Percentiles rank a stretch among this genome's conserved stretches.
Evolutionary conservation across 768 basidiomycete species (phyloP).

Genomic region (Rhodosporidiobolus odoratus): DNA sequence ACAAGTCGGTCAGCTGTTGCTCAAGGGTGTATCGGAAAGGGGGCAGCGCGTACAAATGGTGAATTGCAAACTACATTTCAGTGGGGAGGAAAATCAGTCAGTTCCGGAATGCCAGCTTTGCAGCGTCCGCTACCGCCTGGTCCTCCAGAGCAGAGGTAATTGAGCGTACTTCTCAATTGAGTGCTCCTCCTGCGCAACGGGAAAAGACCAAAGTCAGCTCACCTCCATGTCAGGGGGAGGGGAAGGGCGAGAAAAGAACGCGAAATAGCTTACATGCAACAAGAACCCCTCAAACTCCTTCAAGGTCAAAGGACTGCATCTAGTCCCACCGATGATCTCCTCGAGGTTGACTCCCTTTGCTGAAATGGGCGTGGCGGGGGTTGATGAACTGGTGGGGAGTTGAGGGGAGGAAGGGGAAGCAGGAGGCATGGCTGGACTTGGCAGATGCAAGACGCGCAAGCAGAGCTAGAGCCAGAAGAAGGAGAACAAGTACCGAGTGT

Average conservation of each 20-base stretch:
- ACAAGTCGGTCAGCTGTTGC: too few species aligned
- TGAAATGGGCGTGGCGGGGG: too few species aligned
- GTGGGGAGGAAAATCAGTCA: not conserved
- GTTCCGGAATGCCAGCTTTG: too few species aligned
- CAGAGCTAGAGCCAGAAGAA: too few species aligned
- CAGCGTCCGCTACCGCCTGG: too few species aligned
- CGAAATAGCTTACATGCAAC: constrained; percentile 10
- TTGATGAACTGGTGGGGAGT: too few species aligned
- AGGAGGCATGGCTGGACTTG: too few species aligned
- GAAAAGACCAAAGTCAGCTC: not conserved
- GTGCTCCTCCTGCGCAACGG: constrained; percentile 15
- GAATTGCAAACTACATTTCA: constrained; percentile 48
- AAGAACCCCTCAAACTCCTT: constrained; percentile 19
- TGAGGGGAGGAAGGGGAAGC: too few species aligned
- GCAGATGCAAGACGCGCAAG: too few species aligned
- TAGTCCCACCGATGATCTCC: constrained; percentile 6
- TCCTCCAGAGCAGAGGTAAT: not conserved
- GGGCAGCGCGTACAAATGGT: constrained; percentile 39
- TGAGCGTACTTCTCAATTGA: constrained; percentile 11
- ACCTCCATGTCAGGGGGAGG: too few species aligned
- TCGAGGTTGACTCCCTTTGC: constrained; percentile 2
- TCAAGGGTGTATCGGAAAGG: too few species aligned
- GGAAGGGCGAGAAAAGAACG: not conserved
- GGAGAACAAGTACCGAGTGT: too few species aligned
- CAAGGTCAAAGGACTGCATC: constrained; percentile 8